Base-by-base conservation (phyloP, 805 yeast genomes). In the Spathaspora sp. region DNA sequence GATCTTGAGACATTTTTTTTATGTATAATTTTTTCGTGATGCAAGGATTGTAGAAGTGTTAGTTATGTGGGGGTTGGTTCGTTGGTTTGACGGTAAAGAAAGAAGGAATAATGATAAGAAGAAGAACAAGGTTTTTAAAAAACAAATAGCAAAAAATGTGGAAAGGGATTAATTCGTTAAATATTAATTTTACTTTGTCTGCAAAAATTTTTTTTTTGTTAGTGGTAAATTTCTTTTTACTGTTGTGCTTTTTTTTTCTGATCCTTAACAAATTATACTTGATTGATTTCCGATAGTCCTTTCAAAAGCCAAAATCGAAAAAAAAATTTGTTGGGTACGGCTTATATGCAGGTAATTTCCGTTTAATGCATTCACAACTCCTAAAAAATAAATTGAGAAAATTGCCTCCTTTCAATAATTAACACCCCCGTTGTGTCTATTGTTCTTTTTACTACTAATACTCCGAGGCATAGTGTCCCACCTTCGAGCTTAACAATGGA, bases 1-100 rank as follows among this genome's bases (percentile, higher is more conserved):
- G 26, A 23, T 60, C 63, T 40, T 55, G 50, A 20, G 59, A 45
- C 47, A 44, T 44, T 9, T n/a, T 19, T 40, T n/a, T 19, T 40
- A n/a, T 43, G 31, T 40, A 20, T 40, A 20, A 20, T 17, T 23
- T 23, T 3, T 23, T 23, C 26, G 44, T 17, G 44, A 11, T 40
- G 44, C 16, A 5, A 9, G 44, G 18, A 11, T 10, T 10, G 44
- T n/a, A 9, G 5, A 40, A 14, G 12, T 31, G 35, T 31, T 8
- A 8, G 35, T 31, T 10, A 31, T 4, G n/a, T 23, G 3, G 6
- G 26, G 26, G 26, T 23, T 23, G 6, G 26, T 23, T 23, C 6
- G 26, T 23, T 23, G 26, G 26, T 23, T 23, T n/a, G n/a, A n/a
- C n/a, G 31, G 35, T 31, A 14, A 14, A 11, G n/a, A 31, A 31